Conservation (phyloP, 2,329 filamentous ascomycete species). For the Zasmidium cellare region DNA sequence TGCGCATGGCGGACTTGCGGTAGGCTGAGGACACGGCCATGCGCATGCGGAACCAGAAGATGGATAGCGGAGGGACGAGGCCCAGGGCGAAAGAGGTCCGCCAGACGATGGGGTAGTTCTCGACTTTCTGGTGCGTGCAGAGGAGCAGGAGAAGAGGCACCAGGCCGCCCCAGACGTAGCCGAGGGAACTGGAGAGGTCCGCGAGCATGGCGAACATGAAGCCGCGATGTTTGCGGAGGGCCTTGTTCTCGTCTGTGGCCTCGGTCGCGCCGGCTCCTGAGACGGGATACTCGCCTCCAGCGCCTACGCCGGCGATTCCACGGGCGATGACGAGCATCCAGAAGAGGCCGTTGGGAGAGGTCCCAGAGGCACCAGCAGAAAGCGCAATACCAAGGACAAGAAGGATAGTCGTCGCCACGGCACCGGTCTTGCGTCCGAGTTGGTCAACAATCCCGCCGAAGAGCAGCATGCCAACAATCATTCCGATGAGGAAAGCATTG, state of each 20-base stretch:
- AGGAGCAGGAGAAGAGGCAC: constrained; percentile 52
- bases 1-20: constrained; percentile 64
- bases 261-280: constrained; percentile 52
- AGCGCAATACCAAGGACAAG: constrained; percentile 36
- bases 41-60: constrained; percentile 69
- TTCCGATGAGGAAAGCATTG: constrained; percentile 38
- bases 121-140: constrained; percentile 47
- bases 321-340: constrained; percentile 48
- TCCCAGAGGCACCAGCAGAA: constrained; percentile 31
- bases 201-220: constrained; percentile 60
- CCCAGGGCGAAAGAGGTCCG: constrained; percentile 77
- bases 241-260: constrained; percentile 51
- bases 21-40: constrained; percentile 77
- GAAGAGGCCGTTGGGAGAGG: constrained; percentile 34
- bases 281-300: constrained; percentile 55
- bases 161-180: constrained; percentile 51
- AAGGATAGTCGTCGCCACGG: constrained; percentile 35
- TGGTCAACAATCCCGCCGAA: constrained; percentile 37
- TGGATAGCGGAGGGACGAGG: constrained; percentile 67
- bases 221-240: constrained; percentile 50
- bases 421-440: constrained; percentile 36
- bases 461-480: constrained; percentile 37
- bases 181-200: constrained; percentile 52
- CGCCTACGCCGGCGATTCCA: constrained; percentile 48
- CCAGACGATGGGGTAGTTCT: constrained; percentile 62